Evolutionary conservation across 2,329 filamentous ascomycete genomes (phyloP), one percentile per base, ranked within the genome.

Genomic region (Teratosphaeria gauchensis): DNA sequence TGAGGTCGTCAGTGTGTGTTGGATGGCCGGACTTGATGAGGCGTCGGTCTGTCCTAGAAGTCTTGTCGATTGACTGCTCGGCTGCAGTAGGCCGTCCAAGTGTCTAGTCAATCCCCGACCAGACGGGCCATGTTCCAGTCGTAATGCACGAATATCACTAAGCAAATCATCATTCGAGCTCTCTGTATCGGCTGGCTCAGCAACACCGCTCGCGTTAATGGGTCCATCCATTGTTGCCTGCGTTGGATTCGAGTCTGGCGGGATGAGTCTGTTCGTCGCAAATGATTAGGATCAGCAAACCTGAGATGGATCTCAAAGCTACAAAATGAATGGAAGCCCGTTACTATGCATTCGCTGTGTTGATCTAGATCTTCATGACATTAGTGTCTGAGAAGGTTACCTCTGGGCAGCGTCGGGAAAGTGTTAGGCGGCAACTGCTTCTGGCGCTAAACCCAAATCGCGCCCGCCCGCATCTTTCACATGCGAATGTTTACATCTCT

Each of bases 71-170:
- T 28, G 24, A 28, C 24, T 19, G 16, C 31, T 21, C 2, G 57
- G 55, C 16, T 48, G 55, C n/a, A 54, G 31, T 12, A 60, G 12
- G 30, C 58, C 55, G 42, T n/a, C 55, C 55, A 57, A 52, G 12
- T 57, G 55, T 52, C 57, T 55, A 14, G 2, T 28, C 24, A 28
- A 4, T 28, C 4, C 24, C 24, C 24, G 24, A 28, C 4, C 24
- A 28, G 24, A 2, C 2, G 2, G 24, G 24, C 4, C 24, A 28
- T 28, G 24, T 28, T 28, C 24, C 24, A 28, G 2, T 28, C 24
- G 24, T 28, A 28, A 28, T 28, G 24, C 24, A 4, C 24, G 24
- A 28, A 28, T 2, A 28, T 28, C 24, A 28, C 4, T 2, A 28
- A 28, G 24, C 24, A 28, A 28, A 2, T 28, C 24, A 28, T 28